Evolutionary conservation across 768 basidiomycete species (phyloP), one percentile per base, ranked within the genome.

Genomic region (Phlebiopsis gigantea): DNA sequence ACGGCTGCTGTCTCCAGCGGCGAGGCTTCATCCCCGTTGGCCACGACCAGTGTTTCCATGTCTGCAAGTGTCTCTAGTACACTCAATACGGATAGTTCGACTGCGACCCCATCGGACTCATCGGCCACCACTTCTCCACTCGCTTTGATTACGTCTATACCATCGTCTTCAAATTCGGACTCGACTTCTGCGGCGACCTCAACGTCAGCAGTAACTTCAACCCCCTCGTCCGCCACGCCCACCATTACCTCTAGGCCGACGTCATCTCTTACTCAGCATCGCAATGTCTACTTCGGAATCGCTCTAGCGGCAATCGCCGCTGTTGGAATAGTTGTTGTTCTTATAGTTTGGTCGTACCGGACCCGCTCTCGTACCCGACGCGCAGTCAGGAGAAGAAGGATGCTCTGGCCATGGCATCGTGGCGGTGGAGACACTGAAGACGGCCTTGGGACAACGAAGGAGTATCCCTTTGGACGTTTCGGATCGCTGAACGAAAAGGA

Each of bases 281-380:
- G 47, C 7, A n/a, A 48, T 7, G 57, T 66, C 45, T 64, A 65
- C 46, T 48, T 61, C 25, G 66, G 64, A 2, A 63, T 70, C 26
- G 65, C 67, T 3, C 58, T 70, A 19, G 59, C 61, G 4, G 49
- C 55, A 12, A 56, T 70, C 4, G 62, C 65, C 2, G 63, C 34
- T 5, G 28, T 58, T 5, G 65, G 60, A 6, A 47, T 63, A 17
- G 10, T 68, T 31, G 55, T 67, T 1, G 61, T 64, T 0, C 41
- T 68, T 24, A 31, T 65, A 17, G 34, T 54, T 6, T 71, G 67
- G 65, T 64, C 64, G 61, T 49, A 64, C 9, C 67, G 68, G 22
- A 62, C 59, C 15, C 63, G 65, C 41, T 34, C 58, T 24, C 63
- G 62, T 8, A 48, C 63, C 0, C 59, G 62, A 17, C 63, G 61